A percentile compares a stretch with the other conserved stretches of the same genome.
phyloP scores from a whole-genome alignment of 306 rosid species.

The Fragaria iinumae region DNA sequence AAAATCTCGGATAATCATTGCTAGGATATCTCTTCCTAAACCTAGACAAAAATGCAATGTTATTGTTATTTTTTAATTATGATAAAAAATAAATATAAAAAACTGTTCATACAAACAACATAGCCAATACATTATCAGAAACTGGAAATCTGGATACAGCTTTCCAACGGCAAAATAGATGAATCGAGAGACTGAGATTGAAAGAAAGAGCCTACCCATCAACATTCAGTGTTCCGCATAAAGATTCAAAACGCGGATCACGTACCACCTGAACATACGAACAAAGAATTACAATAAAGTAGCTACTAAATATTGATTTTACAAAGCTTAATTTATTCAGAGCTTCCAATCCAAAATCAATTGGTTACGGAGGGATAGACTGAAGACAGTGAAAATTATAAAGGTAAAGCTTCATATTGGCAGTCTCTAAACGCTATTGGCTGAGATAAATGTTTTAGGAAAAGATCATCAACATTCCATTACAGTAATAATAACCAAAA shows the following conservation, averaged over 20 bases:
- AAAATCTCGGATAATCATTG: no score
- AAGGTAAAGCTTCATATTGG: background rate
- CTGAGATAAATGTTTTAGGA: background rate
- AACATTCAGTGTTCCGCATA: constrained; percentile 16
- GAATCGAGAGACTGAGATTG: background rate
- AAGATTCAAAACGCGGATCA: constrained; percentile 84
- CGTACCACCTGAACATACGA: constrained; percentile 49
- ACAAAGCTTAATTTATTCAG: background rate
- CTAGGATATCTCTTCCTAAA: constrained; percentile 58
- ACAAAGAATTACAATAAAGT: constrained; percentile 8
- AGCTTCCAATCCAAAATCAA: background rate
- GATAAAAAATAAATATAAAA: no score
- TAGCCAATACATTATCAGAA: background rate
- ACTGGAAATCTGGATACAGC: background rate
- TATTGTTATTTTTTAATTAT: no score
- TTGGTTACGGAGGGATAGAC: background rate
- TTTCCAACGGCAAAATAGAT: background rate
- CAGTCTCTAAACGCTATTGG: background rate
- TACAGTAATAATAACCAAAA: no score
- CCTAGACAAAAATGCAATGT: constrained; percentile 36
- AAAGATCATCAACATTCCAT: no score
- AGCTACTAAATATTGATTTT: background rate
- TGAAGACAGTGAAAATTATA: background rate
- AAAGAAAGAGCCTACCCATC: background rate
- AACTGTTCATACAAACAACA: background rate